phyloP scores from a whole-genome alignment of 805 yeast species.

The Suhomyces prunicola region DNA sequence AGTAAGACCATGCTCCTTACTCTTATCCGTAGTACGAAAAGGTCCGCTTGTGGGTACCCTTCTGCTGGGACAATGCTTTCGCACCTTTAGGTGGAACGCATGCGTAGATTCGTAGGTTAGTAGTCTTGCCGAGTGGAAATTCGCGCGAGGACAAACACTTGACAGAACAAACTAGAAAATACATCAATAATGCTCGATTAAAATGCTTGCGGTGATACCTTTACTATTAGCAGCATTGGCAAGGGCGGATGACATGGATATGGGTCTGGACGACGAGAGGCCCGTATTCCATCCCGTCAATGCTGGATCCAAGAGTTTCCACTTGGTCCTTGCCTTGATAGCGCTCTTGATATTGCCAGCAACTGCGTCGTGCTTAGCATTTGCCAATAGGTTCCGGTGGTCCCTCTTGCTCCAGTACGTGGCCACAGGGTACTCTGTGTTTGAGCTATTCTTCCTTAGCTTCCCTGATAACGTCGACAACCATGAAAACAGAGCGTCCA shows the following conservation, averaged over 20 bases:
- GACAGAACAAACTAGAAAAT: neutral
- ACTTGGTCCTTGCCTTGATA: constrained; percentile 56
- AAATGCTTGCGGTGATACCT: neutral
- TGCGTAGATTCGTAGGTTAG: neutral
- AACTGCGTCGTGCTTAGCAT: constrained; percentile 48
- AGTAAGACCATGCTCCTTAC: too few species aligned
- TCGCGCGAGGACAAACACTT: neutral
- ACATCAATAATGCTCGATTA: neutral
- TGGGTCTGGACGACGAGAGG: constrained; percentile 28
- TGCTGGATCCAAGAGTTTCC: constrained; percentile 55
- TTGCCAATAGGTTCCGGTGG: constrained; percentile 49
- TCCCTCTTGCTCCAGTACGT: constrained; percentile 46
- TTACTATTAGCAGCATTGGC: neutral
- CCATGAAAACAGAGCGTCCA: constrained; percentile 64
- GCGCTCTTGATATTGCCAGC: constrained; percentile 55
- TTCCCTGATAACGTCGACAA: constrained; percentile 61
- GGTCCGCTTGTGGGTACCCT: too few species aligned
- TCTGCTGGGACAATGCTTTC: neutral
- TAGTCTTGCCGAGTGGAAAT: neutral
- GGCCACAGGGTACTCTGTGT: constrained; percentile 47
- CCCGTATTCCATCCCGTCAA: constrained; percentile 43
- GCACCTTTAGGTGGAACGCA: neutral
- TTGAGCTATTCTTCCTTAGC: constrained; percentile 55
- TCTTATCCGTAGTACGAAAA: too few species aligned
- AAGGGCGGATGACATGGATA: constrained; percentile 8